Conservation (phyloP, 441 rosid species). For the Euphorbia celastroides region DNA sequence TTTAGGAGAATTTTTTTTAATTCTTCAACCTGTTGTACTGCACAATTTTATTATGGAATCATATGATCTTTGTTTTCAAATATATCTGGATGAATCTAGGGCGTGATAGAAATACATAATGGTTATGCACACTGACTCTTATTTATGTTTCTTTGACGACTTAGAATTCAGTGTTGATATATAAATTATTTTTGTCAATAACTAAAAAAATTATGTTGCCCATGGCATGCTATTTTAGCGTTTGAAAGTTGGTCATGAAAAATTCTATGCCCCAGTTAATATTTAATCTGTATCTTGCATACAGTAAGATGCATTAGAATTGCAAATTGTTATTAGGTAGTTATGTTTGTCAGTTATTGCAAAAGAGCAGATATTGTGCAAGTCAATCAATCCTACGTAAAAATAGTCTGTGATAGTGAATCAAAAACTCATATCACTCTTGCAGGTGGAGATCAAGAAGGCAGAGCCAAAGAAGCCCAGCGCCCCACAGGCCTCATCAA, state of each 20-base stretch:
- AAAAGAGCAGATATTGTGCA: neutral
- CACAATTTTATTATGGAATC: neutral
- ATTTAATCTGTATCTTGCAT: neutral
- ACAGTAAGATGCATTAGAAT: neutral
- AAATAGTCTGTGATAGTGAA: neutral
- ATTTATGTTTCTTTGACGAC: neutral
- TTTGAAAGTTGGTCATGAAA: neutral
- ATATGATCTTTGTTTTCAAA: neutral
- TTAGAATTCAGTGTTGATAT: slow-evolving; percentile 10
- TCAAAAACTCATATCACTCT: slow-evolving; percentile 3
- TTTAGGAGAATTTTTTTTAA: neutral
- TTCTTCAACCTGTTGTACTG: neutral
- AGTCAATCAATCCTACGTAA: neutral
- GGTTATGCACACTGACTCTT: neutral
- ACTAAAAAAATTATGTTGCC: neutral
- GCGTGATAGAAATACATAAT: neutral
- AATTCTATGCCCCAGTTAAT: neutral
- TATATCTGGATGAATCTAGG: neutral
- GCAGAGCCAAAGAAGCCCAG: slow-evolving; percentile 94
- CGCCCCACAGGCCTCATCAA: slow-evolving; percentile 57
- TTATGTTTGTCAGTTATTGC: neutral
- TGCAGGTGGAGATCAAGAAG: slow-evolving; percentile 95
- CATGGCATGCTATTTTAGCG: neutral
- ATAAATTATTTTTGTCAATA: neutral
- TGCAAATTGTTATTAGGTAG: neutral